Evolutionary conservation across 116 monocot species (phyloP).

Genomic region (Cymodocea nodosa): DNA sequence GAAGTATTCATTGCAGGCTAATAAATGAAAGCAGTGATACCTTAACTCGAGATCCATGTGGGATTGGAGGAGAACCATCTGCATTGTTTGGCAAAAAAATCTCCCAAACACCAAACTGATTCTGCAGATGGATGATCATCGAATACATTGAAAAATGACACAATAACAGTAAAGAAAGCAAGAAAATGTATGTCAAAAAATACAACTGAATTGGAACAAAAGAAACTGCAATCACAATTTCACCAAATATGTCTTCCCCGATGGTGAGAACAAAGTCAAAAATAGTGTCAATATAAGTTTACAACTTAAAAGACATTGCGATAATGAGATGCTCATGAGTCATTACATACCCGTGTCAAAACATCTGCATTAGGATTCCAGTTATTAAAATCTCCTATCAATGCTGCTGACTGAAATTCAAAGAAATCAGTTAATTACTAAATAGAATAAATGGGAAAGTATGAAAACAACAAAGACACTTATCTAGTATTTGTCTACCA

Average conservation of each 20-base stretch:
- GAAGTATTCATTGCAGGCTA: neutral
- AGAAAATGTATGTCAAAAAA: neutral
- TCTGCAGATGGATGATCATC: slow-evolving; percentile 29
- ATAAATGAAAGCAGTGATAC: slow-evolving; percentile 18
- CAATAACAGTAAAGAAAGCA: no score
- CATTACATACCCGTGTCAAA: slow-evolving; percentile 57
- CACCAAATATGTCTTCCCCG: no score
- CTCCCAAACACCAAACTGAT: slow-evolving; percentile 97
- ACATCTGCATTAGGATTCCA: slow-evolving; percentile 97
- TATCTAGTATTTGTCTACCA: neutral
- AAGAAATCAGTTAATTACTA: slow-evolving; percentile 6
- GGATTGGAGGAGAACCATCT: slow-evolving; percentile 83
- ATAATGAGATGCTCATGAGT: neutral
- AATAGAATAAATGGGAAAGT: neutral
- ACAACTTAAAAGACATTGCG: neutral
- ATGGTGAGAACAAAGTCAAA: neutral
- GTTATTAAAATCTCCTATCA: slow-evolving; percentile 98
- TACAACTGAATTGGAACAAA: neutral
- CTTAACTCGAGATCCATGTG: slow-evolving; percentile 96
- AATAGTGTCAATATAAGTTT: neutral
- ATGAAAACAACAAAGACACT: neutral
- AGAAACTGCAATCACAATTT: neutral
- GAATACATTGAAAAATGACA: neutral
- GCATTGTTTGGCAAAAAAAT: slow-evolving; percentile 89
- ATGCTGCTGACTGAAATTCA: slow-evolving; percentile 61